Percentiles rank a stretch among this genome's conserved stretches.
phyloP scores from a whole-genome alignment of 2,329 filamentous ascomycete species.

The Clathrospora elynae region DNA sequence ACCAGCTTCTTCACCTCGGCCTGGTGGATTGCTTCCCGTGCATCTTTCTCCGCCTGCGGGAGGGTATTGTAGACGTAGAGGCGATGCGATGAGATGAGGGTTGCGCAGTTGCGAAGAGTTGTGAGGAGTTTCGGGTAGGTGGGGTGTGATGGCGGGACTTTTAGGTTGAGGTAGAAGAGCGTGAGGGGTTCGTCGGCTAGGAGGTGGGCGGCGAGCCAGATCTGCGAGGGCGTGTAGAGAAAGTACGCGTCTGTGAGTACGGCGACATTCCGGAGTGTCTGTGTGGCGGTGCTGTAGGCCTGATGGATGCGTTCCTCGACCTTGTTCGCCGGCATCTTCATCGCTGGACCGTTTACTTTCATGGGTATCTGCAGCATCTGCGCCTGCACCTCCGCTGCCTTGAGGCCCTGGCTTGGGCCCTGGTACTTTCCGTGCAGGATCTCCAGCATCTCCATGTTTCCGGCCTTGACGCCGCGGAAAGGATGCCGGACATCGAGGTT shows the following conservation, averaged over 20 bases:
- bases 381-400: slow-evolving; percentile 30
- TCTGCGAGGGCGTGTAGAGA: slow-evolving; percentile 91
- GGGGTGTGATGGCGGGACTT: slow-evolving; percentile 44
- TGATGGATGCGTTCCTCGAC: slow-evolving; percentile 57
- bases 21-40: slow-evolving; percentile 53
- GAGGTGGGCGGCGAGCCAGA: slow-evolving; percentile 81
- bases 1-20: slow-evolving; percentile 58
- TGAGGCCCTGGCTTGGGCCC: slow-evolving; percentile 27
- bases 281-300: slow-evolving; percentile 73
- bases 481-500: slow-evolving; percentile 93
- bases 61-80: slow-evolving; percentile 23
- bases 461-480: slow-evolving; percentile 83
- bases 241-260: slow-evolving; percentile 96
- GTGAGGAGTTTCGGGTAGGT: slow-evolving; percentile 44
- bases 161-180: slow-evolving; percentile 53
- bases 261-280: slow-evolving; percentile 65
- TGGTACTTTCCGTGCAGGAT: slow-evolving; percentile 65
- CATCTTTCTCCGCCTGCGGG: slow-evolving; percentile 36
- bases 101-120: slow-evolving; percentile 49
- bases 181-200: slow-evolving; percentile 72
- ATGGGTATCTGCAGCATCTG: slow-evolving; percentile 38
- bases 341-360: slow-evolving; percentile 18
- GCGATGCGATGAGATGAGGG: slow-evolving; percentile 44
- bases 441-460: slow-evolving; percentile 78
- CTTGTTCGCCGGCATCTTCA: slow-evolving; percentile 22